phyloP scores from a whole-genome alignment of 345 rosid genomes.

The Syzygium oleosum region DNA sequence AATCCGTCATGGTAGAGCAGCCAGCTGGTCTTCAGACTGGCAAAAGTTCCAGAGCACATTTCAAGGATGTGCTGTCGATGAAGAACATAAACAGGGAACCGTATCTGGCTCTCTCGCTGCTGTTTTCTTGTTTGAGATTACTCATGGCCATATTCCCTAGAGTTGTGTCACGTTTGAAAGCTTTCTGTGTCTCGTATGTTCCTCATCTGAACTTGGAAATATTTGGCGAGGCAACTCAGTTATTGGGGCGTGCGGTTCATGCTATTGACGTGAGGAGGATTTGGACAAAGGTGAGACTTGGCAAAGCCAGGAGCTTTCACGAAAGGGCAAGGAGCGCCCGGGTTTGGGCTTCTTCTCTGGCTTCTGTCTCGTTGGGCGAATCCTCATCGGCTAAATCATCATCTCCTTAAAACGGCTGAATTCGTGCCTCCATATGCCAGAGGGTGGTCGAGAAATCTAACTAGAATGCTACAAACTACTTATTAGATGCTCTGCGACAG shows the following conservation, averaged over 20 bases:
- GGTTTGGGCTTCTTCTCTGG: conserved; percentile 91
- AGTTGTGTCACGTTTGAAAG: conserved; percentile 40
- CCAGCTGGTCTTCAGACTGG: conserved; percentile 3
- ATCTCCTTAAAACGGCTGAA: conserved; percentile 4
- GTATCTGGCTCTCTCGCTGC: conserved; percentile 36
- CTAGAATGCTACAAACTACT: conserved; percentile 6
- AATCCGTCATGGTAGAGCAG: conserved; percentile 29
- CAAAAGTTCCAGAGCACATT: conserved; percentile 19
- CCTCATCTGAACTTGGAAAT: conserved; percentile 74
- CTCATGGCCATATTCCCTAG: conserved; percentile 35
- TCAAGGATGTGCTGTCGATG: conserved; percentile 18
- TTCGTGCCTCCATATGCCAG: not conserved
- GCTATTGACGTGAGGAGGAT: conserved; percentile 79
- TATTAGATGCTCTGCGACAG: not conserved
- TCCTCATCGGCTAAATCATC: conserved; percentile 55
- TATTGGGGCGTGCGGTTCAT: conserved; percentile 51
- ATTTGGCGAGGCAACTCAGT: conserved; percentile 81
- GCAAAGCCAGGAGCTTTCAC: conserved; percentile 71
- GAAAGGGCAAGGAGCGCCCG: conserved; percentile 67
- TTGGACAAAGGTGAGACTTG: conserved; percentile 61
- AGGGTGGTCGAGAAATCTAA: not conserved
- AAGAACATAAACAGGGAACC: conserved; percentile 50
- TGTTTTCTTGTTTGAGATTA: conserved; percentile 47
- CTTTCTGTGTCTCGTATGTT: conserved; percentile 42
- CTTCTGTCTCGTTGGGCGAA: conserved; percentile 80